A percentile compares a stretch with the other conserved stretches of the same genome.
Evolutionary conservation across 495 filamentous ascomycete species (phyloP).

Genomic region (Neurospora sp.): DNA sequence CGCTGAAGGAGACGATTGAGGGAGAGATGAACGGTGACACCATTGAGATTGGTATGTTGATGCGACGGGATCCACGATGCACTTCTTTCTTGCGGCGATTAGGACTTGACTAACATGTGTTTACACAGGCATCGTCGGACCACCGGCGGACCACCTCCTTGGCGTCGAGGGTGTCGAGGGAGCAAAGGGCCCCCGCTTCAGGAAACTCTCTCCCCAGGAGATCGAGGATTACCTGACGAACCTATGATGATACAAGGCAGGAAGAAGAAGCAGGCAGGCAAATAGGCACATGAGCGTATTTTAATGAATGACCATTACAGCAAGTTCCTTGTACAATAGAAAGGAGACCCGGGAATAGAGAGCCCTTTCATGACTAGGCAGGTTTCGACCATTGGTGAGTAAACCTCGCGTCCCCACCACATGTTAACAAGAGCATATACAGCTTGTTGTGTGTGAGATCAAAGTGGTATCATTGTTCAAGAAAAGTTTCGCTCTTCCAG

Average conservation of each 20-base stretch:
- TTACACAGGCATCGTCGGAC: constrained; percentile 77
- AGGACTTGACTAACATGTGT: constrained; percentile 24
- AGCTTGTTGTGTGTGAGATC: not conserved
- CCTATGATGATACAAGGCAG: constrained; percentile 45
- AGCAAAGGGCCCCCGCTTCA: constrained; percentile 81
- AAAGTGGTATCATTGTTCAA: not conserved
- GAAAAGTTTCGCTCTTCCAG: not conserved
- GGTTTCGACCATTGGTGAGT: not conserved
- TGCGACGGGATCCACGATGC: not conserved
- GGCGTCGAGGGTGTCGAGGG: constrained; percentile 89
- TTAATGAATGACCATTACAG: constrained; percentile 6
- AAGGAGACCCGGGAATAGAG: constrained; percentile 6
- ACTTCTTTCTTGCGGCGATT: not conserved
- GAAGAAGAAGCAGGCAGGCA: not conserved
- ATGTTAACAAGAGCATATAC: not conserved
- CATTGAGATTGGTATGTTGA: constrained; percentile 81
- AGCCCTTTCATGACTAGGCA: not conserved
- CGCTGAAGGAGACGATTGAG: constrained; percentile 97
- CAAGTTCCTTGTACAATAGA: constrained; percentile 27
- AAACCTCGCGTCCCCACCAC: not conserved
- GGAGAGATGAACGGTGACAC: constrained; percentile 99
- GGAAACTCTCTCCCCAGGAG: constrained; percentile 92
- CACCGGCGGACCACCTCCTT: constrained; percentile 83
- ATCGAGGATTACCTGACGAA: constrained; percentile 99
- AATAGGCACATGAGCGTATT: constrained; percentile 1